phyloP scores from a whole-genome alignment of 1,139 yeast genomes.

The Suhomyces coccinellae region DNA sequence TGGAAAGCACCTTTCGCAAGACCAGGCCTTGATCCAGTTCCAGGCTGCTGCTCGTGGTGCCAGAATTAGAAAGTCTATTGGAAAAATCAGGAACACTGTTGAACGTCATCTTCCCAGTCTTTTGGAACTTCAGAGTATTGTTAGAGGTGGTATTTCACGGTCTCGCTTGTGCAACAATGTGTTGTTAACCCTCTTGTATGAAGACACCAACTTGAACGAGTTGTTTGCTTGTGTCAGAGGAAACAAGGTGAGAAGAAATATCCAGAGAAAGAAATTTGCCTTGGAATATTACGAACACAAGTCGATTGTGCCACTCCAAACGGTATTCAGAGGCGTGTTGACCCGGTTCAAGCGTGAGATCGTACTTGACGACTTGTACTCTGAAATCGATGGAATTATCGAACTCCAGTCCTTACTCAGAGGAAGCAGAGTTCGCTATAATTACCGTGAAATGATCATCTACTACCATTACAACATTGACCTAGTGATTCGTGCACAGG shows the following conservation, averaged over 20 bases:
- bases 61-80: conserved; percentile 23
- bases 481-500: conserved; percentile 70
- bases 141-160: conserved; percentile 54
- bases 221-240: conserved; percentile 52
- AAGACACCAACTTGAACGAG: conserved; percentile 37
- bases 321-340: conserved; percentile 47
- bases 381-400: conserved; percentile 38
- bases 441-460: conserved; percentile 39
- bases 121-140: conserved; percentile 49
- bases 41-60: conserved; percentile 41
- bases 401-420: conserved; percentile 52
- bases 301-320: conserved; percentile 34
- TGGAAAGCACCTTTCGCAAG: conserved; percentile 13
- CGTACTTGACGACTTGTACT: conserved; percentile 53
- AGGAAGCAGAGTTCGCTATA: conserved; percentile 43
- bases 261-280: conserved; percentile 22
- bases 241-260: conserved; percentile 32
- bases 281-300: conserved; percentile 24
- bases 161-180: conserved; percentile 46
- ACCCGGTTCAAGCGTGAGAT: conserved; percentile 52
- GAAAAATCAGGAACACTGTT: conserved; percentile 20
- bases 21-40: conserved; percentile 25
- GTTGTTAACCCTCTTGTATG: conserved; percentile 42
- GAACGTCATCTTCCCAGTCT: conserved; percentile 17
- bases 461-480: conserved; percentile 58